phyloP scores from a whole-genome alignment of 2,329 filamentous ascomycete species.

The Pseudogymnoascus sp. region DNA sequence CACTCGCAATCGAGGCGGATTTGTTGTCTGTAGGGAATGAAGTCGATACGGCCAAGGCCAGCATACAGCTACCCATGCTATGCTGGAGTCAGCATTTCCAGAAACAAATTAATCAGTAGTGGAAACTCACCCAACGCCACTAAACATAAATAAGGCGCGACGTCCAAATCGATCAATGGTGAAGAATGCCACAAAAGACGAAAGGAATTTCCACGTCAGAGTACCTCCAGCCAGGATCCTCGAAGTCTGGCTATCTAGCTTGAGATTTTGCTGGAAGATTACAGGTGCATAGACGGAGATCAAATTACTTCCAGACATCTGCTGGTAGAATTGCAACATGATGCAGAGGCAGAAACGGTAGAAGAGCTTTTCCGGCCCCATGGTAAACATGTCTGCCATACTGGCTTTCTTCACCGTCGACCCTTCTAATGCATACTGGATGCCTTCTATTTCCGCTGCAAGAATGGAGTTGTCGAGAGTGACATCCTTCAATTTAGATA shows the following conservation, averaged over 20 bases:
- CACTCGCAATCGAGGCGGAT: too few relatives aligned
- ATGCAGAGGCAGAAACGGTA: conserved; percentile 37
- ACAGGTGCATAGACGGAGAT: neutral
- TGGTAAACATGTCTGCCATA: conserved; percentile 42
- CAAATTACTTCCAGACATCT: neutral
- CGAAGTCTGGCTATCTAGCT: neutral
- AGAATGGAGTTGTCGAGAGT: too few relatives aligned
- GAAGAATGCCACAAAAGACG: neutral
- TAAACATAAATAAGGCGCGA: neutral
- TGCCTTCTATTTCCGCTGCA: too few relatives aligned
- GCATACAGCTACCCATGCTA: too few relatives aligned
- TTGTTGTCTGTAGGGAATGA: too few relatives aligned
- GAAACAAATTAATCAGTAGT: too few relatives aligned
- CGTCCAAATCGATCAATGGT: neutral
- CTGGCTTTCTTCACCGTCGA: too few relatives aligned
- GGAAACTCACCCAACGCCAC: neutral
- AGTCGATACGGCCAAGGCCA: too few relatives aligned
- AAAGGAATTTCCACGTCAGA: neutral
- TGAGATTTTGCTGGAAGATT: neutral
- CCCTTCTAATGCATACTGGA: too few relatives aligned
- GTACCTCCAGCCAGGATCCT: neutral
- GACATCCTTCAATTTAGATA: too few relatives aligned
- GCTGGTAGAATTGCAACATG: neutral
- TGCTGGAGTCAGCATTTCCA: too few relatives aligned
- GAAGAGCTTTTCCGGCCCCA: conserved; percentile 42